Evolutionary conservation across 371 early-diverging fungal species (phyloP).

Genomic region (Apophysomyces variabilis): DNA sequence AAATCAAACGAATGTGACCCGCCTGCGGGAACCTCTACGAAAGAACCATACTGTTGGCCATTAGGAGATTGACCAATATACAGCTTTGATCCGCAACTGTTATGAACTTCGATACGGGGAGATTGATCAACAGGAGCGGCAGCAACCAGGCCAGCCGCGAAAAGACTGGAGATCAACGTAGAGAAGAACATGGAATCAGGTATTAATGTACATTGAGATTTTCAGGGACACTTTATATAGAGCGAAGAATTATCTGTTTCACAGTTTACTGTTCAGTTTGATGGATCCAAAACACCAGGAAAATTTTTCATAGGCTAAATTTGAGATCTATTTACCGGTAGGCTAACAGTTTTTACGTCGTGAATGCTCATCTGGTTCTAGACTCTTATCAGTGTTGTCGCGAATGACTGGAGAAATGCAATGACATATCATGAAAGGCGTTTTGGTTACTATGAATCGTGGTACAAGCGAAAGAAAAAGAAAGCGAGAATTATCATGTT

Average conservation of each 20-base stretch:
- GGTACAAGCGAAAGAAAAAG: too few species aligned
- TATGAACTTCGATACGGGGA: slow-evolving; percentile 15
- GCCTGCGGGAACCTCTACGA: slow-evolving; percentile 18
- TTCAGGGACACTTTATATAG: neutral
- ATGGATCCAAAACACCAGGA: neutral
- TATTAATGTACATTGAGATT: neutral
- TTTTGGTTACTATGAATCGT: too few species aligned
- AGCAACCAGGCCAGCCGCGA: slow-evolving; percentile 9
- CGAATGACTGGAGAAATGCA: too few species aligned
- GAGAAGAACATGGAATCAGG: slow-evolving; percentile 13
- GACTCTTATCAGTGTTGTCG: too few species aligned
- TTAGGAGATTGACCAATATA: slow-evolving; percentile 22
- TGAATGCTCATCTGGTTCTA: too few species aligned
- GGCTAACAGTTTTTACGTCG: neutral
- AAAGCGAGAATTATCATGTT: too few species aligned
- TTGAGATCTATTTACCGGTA: slow-evolving; percentile 2
- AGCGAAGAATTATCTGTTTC: neutral
- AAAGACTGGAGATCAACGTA: neutral
- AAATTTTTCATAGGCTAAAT: slow-evolving; percentile 7
- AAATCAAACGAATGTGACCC: slow-evolving; percentile 20
- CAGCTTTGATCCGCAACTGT: slow-evolving; percentile 21
- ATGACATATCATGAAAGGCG: too few species aligned
- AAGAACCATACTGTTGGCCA: slow-evolving; percentile 19
- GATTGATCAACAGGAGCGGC: slow-evolving; percentile 13
- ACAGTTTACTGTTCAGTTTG: neutral